Conservation (phyloP, 805 yeast species). For the Candida nanaspora region DNA sequence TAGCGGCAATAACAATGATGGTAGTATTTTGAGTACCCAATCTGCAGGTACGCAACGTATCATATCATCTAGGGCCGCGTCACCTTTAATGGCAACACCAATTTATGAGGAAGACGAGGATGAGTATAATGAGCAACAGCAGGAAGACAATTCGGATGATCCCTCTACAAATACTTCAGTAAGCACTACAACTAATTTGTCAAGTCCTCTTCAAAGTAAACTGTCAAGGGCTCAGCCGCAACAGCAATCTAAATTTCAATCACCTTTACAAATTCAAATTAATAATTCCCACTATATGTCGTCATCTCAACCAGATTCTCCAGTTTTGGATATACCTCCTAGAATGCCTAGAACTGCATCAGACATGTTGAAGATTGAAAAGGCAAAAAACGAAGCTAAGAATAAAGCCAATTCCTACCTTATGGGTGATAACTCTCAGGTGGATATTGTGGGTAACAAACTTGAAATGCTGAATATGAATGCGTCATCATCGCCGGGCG, state of each 20-base stretch:
- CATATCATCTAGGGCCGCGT: constrained; percentile 6
- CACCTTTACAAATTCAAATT: background rate
- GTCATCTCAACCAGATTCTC: background rate
- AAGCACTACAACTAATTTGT: no score
- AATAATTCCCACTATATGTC: background rate
- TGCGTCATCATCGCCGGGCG: background rate
- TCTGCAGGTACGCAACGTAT: no score
- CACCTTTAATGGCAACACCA: constrained; percentile 11
- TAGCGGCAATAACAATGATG: no score
- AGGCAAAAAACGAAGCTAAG: background rate
- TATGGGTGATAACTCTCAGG: background rate
- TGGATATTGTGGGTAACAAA: constrained; percentile 1
- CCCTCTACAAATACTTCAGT: no score
- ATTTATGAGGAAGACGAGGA: constrained; percentile 18
- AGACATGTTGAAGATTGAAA: background rate
- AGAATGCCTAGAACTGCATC: background rate
- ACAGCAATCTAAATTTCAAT: background rate
- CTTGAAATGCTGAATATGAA: constrained; percentile 2
- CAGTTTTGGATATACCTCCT: background rate
- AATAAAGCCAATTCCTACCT: no score
- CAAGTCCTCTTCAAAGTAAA: no score
- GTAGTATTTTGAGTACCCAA: no score
- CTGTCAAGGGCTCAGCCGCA: no score
- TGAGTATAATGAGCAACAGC: background rate
- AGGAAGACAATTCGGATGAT: background rate